Conservation (phyloP, 129 eudicot species). For the Helichrysum umbraculigerum region DNA sequence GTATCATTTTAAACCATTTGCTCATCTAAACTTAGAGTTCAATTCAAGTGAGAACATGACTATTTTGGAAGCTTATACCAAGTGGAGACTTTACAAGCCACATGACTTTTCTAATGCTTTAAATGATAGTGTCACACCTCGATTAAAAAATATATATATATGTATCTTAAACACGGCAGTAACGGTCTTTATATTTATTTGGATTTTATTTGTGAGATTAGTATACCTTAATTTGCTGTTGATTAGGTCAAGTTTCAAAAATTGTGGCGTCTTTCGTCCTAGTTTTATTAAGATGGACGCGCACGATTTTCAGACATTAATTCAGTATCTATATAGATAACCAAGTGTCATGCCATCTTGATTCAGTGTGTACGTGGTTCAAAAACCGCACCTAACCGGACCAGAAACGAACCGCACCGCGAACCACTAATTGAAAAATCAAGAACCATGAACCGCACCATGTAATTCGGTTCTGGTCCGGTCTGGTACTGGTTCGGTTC, state of each 20-base stretch:
- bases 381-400: too few species aligned
- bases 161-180: constrained; percentile 10
- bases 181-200: background rate
- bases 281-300: too few species aligned
- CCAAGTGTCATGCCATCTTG: background rate
- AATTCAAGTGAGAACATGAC: background rate
- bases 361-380: too few species aligned
- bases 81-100: constrained; percentile 20
- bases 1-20: constrained; percentile 7
- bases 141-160: background rate
- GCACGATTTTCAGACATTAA: background rate
- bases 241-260: background rate
- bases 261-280: too few species aligned
- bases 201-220: too few species aligned
- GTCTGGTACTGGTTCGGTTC: too few species aligned
- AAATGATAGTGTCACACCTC: background rate
- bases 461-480: too few species aligned
- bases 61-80: background rate
- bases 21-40: background rate
- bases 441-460: too few species aligned
- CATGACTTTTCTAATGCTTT: constrained; percentile 19
- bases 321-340: background rate
- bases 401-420: too few species aligned
- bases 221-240: too few species aligned
- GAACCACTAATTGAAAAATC: too few species aligned